Percentiles rank a stretch among this genome's conserved stretches.
Conservation (phyloP, 495 filamentous ascomycete genomes). For the Lophium mytilinum region DNA sequence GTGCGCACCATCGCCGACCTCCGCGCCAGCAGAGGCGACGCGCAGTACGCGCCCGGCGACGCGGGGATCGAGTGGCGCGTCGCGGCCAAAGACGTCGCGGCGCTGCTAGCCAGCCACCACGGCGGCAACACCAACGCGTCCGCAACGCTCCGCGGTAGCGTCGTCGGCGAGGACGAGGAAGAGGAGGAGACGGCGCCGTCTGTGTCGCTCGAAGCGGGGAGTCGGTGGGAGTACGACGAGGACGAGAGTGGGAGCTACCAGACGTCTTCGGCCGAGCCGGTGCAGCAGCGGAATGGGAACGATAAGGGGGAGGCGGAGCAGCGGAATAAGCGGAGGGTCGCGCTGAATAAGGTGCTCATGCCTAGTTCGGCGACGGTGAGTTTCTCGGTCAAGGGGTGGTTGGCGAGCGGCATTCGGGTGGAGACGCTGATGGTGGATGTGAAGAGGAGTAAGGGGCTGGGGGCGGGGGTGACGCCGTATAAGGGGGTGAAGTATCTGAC, state of each 20-base stretch:
- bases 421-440: constrained; percentile 79
- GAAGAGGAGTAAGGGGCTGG: constrained; percentile 78
- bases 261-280: constrained; percentile 27
- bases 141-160: constrained; percentile 71
- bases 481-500: constrained; percentile 98
- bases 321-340: constrained; percentile 45
- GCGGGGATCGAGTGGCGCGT: constrained; percentile 76
- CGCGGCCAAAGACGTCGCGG: constrained; percentile 56
- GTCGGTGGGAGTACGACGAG: constrained; percentile 42
- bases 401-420: constrained; percentile 88
- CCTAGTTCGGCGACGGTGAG: constrained; percentile 78
- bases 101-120: constrained; percentile 22
- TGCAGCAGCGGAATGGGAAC: constrained; percentile 35
- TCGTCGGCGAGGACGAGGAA: constrained; percentile 57
- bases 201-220: constrained; percentile 21
- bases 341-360: constrained; percentile 79
- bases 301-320: constrained; percentile 25
- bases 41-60: constrained; percentile 65
- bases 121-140: constrained; percentile 49
- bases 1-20: constrained; percentile 87
- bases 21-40: constrained; percentile 75
- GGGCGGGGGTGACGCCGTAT: constrained; percentile 84
- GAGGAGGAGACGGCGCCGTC: constrained; percentile 47
- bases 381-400: constrained; percentile 90
- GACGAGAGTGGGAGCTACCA: constrained; percentile 31